Percentiles rank a stretch among this genome's conserved stretches.
Conservation (phyloP, 2,329 filamentous ascomycete species). For the Claviceps sp. region DNA sequence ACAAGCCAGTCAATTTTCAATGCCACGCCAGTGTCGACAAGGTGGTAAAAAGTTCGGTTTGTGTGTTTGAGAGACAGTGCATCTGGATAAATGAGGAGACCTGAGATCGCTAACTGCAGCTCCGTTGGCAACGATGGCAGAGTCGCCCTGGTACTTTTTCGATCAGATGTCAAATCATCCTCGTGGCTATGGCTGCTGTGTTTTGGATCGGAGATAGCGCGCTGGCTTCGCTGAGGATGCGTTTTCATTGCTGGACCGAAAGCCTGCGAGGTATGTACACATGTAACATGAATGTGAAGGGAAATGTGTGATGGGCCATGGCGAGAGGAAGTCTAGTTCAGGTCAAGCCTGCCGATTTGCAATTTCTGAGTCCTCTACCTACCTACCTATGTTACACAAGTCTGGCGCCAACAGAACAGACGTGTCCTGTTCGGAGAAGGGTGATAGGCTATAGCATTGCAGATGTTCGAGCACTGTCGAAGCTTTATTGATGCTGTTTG, state of each 20-base stretch:
- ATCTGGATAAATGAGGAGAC: constrained; percentile 53
- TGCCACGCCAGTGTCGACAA: constrained; percentile 52
- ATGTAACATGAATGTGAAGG: neutral
- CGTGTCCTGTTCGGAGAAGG: too few species aligned
- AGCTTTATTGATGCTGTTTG: too few species aligned
- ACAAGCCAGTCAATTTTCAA: constrained; percentile 60
- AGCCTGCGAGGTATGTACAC: neutral
- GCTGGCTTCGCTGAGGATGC: neutral
- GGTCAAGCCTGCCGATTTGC: too few species aligned
- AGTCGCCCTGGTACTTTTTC: neutral
- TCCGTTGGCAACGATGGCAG: constrained; percentile 42
- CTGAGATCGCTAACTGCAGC: constrained; percentile 49
- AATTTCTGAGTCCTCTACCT: too few species aligned
- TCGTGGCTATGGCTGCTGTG: neutral
- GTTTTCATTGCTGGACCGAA: neutral
- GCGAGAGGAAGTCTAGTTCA: too few species aligned
- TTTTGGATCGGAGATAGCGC: neutral
- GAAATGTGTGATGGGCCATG: too few species aligned
- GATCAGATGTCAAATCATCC: neutral
- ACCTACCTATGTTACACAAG: too few species aligned
- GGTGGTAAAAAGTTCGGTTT: constrained; percentile 45
- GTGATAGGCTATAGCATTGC: too few species aligned
- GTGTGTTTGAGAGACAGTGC: constrained; percentile 58
- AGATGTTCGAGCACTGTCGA: too few species aligned
- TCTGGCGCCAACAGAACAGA: too few species aligned